Evolutionary conservation across 345 rosid species (phyloP).

Genomic region (Euphorbia peplus): DNA sequence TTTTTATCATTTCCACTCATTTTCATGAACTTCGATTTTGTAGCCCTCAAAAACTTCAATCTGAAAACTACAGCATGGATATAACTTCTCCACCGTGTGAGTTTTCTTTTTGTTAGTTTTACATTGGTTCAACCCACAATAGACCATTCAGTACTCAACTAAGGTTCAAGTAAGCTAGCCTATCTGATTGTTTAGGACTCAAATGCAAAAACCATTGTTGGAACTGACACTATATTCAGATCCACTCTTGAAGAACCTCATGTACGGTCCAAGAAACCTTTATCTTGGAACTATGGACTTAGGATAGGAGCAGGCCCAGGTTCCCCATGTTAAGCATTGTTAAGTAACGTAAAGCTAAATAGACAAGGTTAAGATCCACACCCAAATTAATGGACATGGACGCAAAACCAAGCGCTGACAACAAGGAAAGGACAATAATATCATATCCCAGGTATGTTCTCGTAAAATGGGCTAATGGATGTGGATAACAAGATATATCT

Average conservation of each 20-base stretch:
- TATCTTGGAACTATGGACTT: neutral
- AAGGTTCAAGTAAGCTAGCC: too few species aligned
- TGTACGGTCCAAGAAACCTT: neutral
- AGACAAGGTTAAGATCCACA: neutral
- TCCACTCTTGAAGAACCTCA: neutral
- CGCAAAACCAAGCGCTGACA: neutral
- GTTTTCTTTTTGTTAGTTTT: too few species aligned
- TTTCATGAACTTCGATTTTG: too few species aligned
- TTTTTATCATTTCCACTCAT: too few species aligned
- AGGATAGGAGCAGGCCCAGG: too few species aligned
- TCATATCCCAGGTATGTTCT: neutral
- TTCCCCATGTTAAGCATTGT: neutral
- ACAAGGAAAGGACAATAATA: neutral
- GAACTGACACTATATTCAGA: neutral
- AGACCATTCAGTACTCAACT: too few species aligned
- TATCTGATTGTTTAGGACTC: too few species aligned
- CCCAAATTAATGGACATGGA: neutral
- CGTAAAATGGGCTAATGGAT: neutral
- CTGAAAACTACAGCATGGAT: too few species aligned
- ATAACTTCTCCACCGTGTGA: too few species aligned
- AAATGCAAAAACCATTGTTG: neutral
- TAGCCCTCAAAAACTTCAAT: too few species aligned
- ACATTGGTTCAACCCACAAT: too few species aligned
- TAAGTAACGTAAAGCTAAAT: neutral
- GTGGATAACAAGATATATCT: neutral